Conservation (phyloP, 78 protist genomes). For the Chrysochromulina tobinii region DNA sequence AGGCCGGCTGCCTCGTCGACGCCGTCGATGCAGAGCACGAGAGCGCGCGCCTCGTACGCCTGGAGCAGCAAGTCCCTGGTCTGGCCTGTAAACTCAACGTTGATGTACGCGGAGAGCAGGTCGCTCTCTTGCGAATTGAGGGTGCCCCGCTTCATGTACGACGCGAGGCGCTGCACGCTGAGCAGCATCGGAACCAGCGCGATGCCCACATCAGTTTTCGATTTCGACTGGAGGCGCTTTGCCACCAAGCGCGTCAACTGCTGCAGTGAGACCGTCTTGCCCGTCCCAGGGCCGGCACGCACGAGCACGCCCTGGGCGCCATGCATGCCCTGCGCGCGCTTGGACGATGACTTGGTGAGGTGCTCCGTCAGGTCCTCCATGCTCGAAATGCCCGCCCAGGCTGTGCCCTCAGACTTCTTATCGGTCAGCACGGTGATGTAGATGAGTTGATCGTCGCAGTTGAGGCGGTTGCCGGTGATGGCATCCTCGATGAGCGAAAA, state of each 20-base stretch:
- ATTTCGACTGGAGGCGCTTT: too few relatives aligned
- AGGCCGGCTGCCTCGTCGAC: conserved; percentile 3
- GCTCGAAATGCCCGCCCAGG: too few relatives aligned
- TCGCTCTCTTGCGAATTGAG: too few relatives aligned
- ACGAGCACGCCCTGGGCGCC: not conserved
- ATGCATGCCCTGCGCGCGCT: not conserved
- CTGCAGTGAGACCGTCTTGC: not conserved
- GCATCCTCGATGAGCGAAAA: too few relatives aligned
- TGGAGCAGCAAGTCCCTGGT: not conserved
- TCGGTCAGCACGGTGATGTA: too few relatives aligned
- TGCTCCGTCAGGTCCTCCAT: not conserved
- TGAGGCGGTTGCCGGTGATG: too few relatives aligned
- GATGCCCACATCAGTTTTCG: not conserved
- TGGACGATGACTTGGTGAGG: not conserved
- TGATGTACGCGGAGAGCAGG: too few relatives aligned
- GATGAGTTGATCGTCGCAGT: too few relatives aligned
- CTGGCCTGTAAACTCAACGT: too few relatives aligned
- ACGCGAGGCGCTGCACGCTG: not conserved
- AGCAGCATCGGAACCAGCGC: not conserved
- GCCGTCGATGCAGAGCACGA: not conserved
- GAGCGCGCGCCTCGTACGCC: not conserved
- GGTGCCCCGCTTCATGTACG: not conserved
- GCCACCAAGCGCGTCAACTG: not conserved
- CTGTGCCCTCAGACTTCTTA: too few relatives aligned
- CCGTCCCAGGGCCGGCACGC: not conserved